phyloP scores from a whole-genome alignment of 495 filamentous ascomycete species.

The Penicillium paradoxum region DNA sequence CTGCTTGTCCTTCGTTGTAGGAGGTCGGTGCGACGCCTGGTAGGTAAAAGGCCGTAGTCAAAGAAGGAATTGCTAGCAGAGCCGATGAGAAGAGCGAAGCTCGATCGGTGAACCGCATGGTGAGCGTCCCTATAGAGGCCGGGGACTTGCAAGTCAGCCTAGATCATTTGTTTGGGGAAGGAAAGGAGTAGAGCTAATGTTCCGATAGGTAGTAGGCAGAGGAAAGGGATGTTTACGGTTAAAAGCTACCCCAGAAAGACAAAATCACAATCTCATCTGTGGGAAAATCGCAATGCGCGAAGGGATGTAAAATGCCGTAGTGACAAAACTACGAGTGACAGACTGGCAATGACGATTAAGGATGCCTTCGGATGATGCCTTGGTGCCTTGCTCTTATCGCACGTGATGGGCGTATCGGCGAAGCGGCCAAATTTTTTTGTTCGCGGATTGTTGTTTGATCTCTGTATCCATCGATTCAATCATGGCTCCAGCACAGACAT shows the following conservation, averaged over 20 bases:
- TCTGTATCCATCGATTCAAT: slow-evolving; percentile 12
- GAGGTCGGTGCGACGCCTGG: slow-evolving; percentile 94
- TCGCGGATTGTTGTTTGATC: slow-evolving; percentile 2
- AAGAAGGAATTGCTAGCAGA: slow-evolving; percentile 34
- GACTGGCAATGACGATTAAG: slow-evolving; percentile 8
- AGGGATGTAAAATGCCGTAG: neutral
- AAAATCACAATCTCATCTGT: slow-evolving; percentile 3
- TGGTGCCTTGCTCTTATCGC: slow-evolving; percentile 5
- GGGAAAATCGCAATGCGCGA: neutral
- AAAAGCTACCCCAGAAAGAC: neutral
- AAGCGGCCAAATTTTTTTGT: slow-evolving; percentile 25
- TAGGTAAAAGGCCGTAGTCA: slow-evolving; percentile 83
- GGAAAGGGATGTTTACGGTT: neutral
- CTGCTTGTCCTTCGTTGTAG: slow-evolving; percentile 67
- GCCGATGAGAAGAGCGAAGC: slow-evolving; percentile 24
- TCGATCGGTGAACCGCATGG: slow-evolving; percentile 38
- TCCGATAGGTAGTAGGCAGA: neutral
- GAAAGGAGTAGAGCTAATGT: neutral
- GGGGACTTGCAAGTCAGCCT: slow-evolving; percentile 9
- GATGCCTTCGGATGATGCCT: neutral
- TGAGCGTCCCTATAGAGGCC: slow-evolving; percentile 17
- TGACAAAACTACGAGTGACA: slow-evolving; percentile 1
- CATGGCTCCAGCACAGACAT: slow-evolving; percentile 25
- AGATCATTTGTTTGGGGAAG: slow-evolving; percentile 10
- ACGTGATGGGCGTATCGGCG: slow-evolving; percentile 35